Conservation (phyloP, 1,139 yeast genomes). For the Magnusiomyces clavatus region DNA sequence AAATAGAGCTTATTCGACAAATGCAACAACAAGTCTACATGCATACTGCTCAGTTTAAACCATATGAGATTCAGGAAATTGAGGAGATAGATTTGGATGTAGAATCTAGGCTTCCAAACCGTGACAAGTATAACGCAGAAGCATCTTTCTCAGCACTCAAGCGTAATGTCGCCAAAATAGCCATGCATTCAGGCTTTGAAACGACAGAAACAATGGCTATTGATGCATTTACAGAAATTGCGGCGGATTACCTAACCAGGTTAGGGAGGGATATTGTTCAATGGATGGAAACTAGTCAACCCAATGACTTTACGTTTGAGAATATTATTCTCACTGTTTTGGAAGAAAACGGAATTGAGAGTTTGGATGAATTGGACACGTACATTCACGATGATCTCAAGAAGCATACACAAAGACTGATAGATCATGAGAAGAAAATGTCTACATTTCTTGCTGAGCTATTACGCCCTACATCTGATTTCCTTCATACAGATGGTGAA, state of each 20-base stretch:
- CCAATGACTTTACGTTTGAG: slow-evolving; percentile 32
- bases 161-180: slow-evolving; percentile 65
- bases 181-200: slow-evolving; percentile 94
- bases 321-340: slow-evolving; percentile 56
- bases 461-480: slow-evolving; percentile 64
- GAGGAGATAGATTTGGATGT: slow-evolving; percentile 70
- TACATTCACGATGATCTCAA: slow-evolving; percentile 68
- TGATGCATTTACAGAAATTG: slow-evolving; percentile 72
- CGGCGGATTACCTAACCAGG: slow-evolving; percentile 71
- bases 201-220: slow-evolving; percentile 71
- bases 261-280: slow-evolving; percentile 62
- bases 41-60: slow-evolving; percentile 65
- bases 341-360: slow-evolving; percentile 76
- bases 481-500: slow-evolving; percentile 52
- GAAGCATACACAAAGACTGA: slow-evolving; percentile 61
- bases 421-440: slow-evolving; percentile 59
- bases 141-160: slow-evolving; percentile 61
- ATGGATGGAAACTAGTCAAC: slow-evolving; percentile 38
- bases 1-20: slow-evolving; percentile 79
- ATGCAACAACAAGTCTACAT: slow-evolving; percentile 81
- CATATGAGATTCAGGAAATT: slow-evolving; percentile 57
- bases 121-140: slow-evolving; percentile 48
- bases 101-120: slow-evolving; percentile 63
- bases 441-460: slow-evolving; percentile 72
- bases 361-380: slow-evolving; percentile 67